A percentile compares a stretch with the other conserved stretches of the same genome.
Evolutionary conservation across 352 stramenopile species (phyloP).

Genomic region (Globisporangium nodosum): DNA sequence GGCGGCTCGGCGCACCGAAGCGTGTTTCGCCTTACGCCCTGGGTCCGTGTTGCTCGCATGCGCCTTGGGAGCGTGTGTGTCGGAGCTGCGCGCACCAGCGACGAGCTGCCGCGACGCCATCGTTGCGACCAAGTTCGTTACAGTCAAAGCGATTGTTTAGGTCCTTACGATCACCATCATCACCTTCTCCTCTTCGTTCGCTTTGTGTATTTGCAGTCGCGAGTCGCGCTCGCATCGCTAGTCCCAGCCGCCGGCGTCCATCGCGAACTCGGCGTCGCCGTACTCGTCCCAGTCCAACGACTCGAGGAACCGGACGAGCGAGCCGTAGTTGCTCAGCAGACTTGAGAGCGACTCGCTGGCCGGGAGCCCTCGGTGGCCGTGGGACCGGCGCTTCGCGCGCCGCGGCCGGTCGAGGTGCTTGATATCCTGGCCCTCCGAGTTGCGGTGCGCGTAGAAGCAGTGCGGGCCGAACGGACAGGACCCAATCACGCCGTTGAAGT

Average conservation of each 20-base stretch:
- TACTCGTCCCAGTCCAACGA: slow-evolving; percentile 51
- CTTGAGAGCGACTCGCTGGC: slow-evolving; percentile 26
- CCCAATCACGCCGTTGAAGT: slow-evolving; percentile 62
- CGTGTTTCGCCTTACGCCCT: neutral
- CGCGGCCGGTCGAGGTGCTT: slow-evolving; percentile 56
- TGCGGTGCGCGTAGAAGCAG: slow-evolving; percentile 75
- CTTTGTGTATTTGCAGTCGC: too few species aligned
- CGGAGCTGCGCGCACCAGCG: neutral
- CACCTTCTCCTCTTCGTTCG: too few species aligned
- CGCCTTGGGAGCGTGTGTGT: neutral
- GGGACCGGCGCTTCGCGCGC: slow-evolving; percentile 9
- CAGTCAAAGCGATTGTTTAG: too few species aligned
- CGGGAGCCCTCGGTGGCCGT: neutral
- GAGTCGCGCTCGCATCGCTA: neutral
- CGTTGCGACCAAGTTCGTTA: too few species aligned
- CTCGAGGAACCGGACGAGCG: slow-evolving; percentile 65
- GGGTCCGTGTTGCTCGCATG: neutral
- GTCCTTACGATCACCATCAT: too few species aligned
- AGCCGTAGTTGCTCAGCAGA: slow-evolving; percentile 52
- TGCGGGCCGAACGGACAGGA: slow-evolving; percentile 68
- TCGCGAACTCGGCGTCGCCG: slow-evolving; percentile 13
- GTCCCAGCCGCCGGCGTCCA: slow-evolving; percentile 4
- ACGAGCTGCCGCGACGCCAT: too few species aligned
- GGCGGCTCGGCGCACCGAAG: slow-evolving; percentile 14
- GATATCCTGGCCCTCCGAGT: slow-evolving; percentile 46